Base-by-base conservation (phyloP, 176 grass and related monocot genomes). In the Zoysia japonica region DNA sequence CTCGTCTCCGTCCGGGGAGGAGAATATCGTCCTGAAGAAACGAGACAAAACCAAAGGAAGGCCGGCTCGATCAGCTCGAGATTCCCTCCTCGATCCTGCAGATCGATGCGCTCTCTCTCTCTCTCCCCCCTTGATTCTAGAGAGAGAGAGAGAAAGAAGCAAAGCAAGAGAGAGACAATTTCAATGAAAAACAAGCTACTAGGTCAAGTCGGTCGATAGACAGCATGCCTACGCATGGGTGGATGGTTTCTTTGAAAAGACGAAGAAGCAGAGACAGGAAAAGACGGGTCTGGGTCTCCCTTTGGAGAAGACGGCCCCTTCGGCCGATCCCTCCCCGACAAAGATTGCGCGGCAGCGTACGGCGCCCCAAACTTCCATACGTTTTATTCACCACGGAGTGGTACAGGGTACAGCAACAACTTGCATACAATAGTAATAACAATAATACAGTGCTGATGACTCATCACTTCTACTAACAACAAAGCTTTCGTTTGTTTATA, bases 321-420 rank as follows among this genome's bases (percentile, higher is more conserved):
- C 28, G 28, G 28, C 28, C 28, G 28, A 28, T 28, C 28, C 0
- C 28, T 28, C 28, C 62, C 75, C 80, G 80, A 88, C 86, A 88
- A 79, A 83, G 86, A 88, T 88, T 88, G 74, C 47, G 61, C 61
- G 36, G 75, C 68, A 84, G 62, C 68, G 62, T 88, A 88, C 80
- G 62, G 80, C 45, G 61, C 68, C 86, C 68, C 86, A 62, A 88
- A 88, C 62, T 79, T 45, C 67, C 6, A 68, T 10, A 78, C 9
- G 4, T 68, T 57, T 57, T 19, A 57, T n/a, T 6, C 6, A 57
- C 17, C 19, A n/a, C 28, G 28, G 28, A 28, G 28, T 5, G 0
- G 8, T 49, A 9, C 47, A 45, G 9, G 9, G 47, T 9, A 49
- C 28, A 28, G 28, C 28, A 28, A 28, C 28, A 28, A 28, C 0